Evolutionary conservation across 352 stramenopile genomes (phyloP).

Genomic region (Globisporangium uncinulatum): DNA sequence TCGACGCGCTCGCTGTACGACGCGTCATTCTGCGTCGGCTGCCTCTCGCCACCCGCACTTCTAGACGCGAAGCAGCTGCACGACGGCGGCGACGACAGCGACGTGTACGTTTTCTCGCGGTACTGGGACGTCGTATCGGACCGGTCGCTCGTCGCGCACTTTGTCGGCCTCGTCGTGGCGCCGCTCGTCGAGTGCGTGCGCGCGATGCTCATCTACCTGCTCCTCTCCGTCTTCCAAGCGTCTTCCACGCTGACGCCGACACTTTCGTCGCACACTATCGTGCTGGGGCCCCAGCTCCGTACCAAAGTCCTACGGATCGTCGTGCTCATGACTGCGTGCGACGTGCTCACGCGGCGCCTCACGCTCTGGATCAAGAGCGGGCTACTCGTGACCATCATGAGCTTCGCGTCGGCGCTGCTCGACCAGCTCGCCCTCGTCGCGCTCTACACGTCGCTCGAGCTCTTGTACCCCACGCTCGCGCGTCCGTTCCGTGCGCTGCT

Average conservation of each 20-base stretch:
- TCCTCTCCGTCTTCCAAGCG: constrained; percentile 51
- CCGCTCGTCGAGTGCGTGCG: constrained; percentile 62
- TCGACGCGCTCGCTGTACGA: constrained; percentile 14
- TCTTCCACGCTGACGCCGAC: neutral
- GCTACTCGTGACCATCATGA: constrained; percentile 60
- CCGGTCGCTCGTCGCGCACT: constrained; percentile 63
- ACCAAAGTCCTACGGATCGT: constrained; percentile 39
- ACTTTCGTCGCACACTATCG: neutral
- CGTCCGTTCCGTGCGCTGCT: constrained; percentile 40
- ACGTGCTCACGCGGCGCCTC: constrained; percentile 50
- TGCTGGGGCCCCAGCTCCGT: constrained; percentile 16
- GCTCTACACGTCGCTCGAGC: constrained; percentile 52
- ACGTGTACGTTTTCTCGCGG: constrained; percentile 79
- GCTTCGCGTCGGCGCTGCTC: constrained; percentile 59
- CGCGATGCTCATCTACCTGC: constrained; percentile 56
- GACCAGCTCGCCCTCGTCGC: constrained; percentile 57
- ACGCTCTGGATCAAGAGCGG: constrained; percentile 74
- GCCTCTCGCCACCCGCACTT: constrained; percentile 47
- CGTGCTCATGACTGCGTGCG: constrained; percentile 47
- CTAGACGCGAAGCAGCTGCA: constrained; percentile 16
- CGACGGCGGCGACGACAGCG: constrained; percentile 7
- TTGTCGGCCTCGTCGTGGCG: constrained; percentile 49
- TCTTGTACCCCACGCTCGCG: constrained; percentile 38
- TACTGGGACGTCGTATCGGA: constrained; percentile 82
- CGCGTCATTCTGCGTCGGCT: constrained; percentile 57